A percentile compares a stretch with the other conserved stretches of the same genome.
Conservation (phyloP, 2,329 filamentous ascomycete genomes). For the Epichloe gansuensis region DNA sequence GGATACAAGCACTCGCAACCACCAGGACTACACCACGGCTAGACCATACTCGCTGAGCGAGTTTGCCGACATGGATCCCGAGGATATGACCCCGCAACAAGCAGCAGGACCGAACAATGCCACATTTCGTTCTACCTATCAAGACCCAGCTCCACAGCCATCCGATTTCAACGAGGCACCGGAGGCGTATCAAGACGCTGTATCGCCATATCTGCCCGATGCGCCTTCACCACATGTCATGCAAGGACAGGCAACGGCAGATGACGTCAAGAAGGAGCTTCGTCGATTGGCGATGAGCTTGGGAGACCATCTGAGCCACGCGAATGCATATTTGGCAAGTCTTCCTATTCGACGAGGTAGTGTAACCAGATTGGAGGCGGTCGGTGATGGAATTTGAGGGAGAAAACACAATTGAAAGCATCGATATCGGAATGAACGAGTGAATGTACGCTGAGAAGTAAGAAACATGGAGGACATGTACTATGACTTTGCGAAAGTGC, state of each 20-base stretch:
- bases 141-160: slow-evolving; percentile 11
- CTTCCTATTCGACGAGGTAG: slow-evolving; percentile 26
- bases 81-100: slow-evolving; percentile 22
- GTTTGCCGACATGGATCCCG: slow-evolving; percentile 29
- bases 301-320: slow-evolving; percentile 34
- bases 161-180: slow-evolving; percentile 10
- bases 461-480: not conserved
- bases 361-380: slow-evolving; percentile 13
- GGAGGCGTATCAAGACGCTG: slow-evolving; percentile 7
- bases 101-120: slow-evolving; percentile 13
- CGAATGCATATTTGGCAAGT: slow-evolving; percentile 31
- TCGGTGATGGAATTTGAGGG: not conserved
- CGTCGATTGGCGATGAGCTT: slow-evolving; percentile 37
- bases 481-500: not conserved
- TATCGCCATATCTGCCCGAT: slow-evolving; percentile 27
- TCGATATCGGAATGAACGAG: not conserved
- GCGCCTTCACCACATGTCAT: slow-evolving; percentile 40
- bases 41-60: slow-evolving; percentile 28
- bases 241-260: slow-evolving; percentile 38
- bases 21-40: slow-evolving; percentile 7
- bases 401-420: no score
- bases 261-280: slow-evolving; percentile 40
- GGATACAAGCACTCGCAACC: slow-evolving; percentile 3
- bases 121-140: slow-evolving; percentile 3
- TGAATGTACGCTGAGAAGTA: not conserved